Evolutionary conservation across 2,329 filamentous ascomycete species (phyloP), one percentile per base, ranked within the genome.

Genomic region (Leptographium procerum): DNA sequence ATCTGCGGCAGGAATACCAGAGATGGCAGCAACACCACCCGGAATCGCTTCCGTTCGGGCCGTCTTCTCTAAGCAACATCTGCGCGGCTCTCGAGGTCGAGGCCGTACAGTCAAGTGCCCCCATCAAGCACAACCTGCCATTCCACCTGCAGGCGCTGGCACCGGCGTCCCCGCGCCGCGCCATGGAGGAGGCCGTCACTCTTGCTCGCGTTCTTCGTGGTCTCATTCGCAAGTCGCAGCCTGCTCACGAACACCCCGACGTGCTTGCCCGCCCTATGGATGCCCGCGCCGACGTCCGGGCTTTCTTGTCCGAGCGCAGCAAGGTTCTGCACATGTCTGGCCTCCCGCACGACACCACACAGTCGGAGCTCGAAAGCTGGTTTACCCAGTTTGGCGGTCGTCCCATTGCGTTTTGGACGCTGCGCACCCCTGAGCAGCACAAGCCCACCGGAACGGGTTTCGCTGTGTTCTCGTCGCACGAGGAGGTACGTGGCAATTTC

Each of bases 381-480:
- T 99, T 97, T 71, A 99, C 94, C 33, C 94, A 99, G 73, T 99
- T 96, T 70, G 94, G 94, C 63, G 94, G 94, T 55, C 88, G 94
- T 50, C 94, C 94, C 33, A 99, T 99, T 75, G 94, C 94, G 24
- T 99, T 99, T 76, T 99, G 94, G 94, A 99, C 94, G 22, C 81
- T 99, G 55, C 88, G 92, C 62, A 99, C 94, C 16, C 94, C 94
- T 3, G 94, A 99, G 73, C 94, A 97, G 75, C 94, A 97, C 75
- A 99, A 99, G 79, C 94, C 94, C n/a, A 99, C 94, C 11, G 94
- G 94, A 50, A 95, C 92, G 57, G 94, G 94, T 57, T 99, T 99
- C 73, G 94, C 94, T 55, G 92, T 99, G 59, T 99, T 99, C 71
- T 97, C 94, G 63, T 97, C 92, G 52, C 94, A 99, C 70, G 94